Conservation (phyloP, 805 yeast species). For the Jamesozyma lodderae region DNA sequence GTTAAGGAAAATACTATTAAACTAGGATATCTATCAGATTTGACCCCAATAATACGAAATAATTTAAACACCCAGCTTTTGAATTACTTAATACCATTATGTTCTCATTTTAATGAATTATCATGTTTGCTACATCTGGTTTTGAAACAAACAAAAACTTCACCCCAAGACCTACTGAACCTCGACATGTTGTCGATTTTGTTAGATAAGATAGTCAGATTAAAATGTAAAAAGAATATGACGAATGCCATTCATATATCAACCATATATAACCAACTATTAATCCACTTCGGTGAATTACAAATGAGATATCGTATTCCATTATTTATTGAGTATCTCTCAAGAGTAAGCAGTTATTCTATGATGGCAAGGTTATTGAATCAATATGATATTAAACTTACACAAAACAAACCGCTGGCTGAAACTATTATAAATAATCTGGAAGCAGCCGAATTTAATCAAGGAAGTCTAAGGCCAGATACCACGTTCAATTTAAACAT, state of each 20-base stretch:
- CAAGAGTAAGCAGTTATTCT: background rate
- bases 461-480: background rate
- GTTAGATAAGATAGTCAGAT: background rate
- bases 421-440: no score
- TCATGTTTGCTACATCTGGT: conserved; percentile 10
- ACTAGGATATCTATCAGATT: conserved; percentile 16
- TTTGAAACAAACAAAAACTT: background rate
- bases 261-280: background rate
- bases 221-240: background rate
- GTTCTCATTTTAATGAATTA: conserved; percentile 20
- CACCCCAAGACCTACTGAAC: no score
- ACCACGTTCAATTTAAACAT: background rate
- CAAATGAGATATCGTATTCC: background rate
- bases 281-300: background rate
- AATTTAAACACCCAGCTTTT: conserved; percentile 10
- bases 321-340: background rate
- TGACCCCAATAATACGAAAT: conserved; percentile 15
- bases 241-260: background rate
- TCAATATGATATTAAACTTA: background rate
- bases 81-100: conserved; percentile 13
- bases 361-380: conserved; percentile 4
- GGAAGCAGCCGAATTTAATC: no score
- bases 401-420: no score
- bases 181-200: background rate
- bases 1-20: conserved; percentile 1